phyloP scores from a whole-genome alignment of 73 alveolate genomes.

The Paramecium sonneborni region DNA sequence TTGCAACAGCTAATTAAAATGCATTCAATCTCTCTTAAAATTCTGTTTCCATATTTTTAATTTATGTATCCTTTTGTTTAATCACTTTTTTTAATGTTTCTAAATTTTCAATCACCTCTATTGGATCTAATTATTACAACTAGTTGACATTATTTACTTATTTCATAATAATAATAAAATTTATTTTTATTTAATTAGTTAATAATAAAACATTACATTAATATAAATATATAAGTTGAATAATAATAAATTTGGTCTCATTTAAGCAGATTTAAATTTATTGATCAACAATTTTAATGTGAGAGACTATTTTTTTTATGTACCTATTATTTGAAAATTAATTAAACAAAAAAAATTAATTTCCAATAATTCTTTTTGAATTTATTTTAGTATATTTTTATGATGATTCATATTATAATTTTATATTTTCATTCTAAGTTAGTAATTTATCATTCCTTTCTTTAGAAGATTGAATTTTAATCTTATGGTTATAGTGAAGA shows the following conservation, averaged over 20 bases:
- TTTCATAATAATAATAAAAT: not conserved
- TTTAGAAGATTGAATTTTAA: not conserved
- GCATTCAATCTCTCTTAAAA: not conserved
- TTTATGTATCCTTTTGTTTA: not conserved
- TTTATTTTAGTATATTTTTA: not conserved
- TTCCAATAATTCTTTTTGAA: no score
- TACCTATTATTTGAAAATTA: not conserved
- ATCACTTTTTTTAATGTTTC: not conserved
- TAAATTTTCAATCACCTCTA: not conserved
- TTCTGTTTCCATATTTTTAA: constrained; percentile 27
- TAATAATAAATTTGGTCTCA: no score
- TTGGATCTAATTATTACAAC: constrained; percentile 9
- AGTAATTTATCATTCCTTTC: not conserved
- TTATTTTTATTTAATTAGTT: not conserved
- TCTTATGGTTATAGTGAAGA: not conserved
- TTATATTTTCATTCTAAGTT: not conserved
- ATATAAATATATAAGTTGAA: no score
- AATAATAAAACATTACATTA: not conserved
- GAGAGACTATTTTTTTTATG: not conserved
- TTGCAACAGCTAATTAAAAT: constrained; percentile 19
- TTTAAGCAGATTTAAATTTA: no score
- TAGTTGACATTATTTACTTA: not conserved
- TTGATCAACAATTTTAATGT: no score
- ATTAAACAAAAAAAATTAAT: not conserved
- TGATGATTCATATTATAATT: not conserved